These are phyloP conservation scores for Volvox reticuliferus DNA, from an alignment of 139 green algal genomes.

Conservation along the genomic window DNA sequence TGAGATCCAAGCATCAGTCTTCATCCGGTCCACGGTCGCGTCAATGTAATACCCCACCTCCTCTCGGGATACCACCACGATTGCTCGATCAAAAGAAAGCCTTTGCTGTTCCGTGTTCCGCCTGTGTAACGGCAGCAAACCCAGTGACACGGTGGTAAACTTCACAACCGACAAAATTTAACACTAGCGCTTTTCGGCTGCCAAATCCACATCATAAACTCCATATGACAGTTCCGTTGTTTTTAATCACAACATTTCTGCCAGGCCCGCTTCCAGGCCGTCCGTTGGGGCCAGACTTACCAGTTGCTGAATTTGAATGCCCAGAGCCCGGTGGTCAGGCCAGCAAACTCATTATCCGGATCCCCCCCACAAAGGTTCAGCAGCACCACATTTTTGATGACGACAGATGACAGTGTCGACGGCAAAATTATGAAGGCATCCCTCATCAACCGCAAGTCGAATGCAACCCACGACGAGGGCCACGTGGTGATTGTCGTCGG, in stretches of 20 bases:
- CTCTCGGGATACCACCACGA: neutral
- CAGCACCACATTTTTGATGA: constrained; percentile 18
- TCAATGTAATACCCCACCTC: constrained; percentile 25
- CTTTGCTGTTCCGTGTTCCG: neutral
- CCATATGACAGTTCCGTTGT: too few relatives aligned
- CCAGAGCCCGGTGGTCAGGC: constrained; percentile 22
- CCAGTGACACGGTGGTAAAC: too few relatives aligned
- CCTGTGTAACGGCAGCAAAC: neutral
- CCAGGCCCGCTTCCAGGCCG: too few relatives aligned
- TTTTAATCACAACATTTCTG: too few relatives aligned
- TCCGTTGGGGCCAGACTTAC: neutral
- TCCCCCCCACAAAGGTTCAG: neutral
- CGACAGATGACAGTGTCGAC: neutral
- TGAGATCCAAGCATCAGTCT: neutral
- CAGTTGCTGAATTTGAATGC: constrained; percentile 37
- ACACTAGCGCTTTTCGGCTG: too few relatives aligned
- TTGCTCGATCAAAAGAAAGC: neutral
- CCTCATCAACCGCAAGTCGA: neutral
- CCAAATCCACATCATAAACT: too few relatives aligned
- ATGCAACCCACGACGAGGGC: neutral
- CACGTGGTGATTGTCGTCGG: constrained; percentile 35
- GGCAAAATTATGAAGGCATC: neutral
- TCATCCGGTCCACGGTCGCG: neutral
- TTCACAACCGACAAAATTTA: too few relatives aligned
- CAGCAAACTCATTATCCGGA: neutral